phyloP scores from a whole-genome alignment of 2,329 filamentous ascomycete genomes.

The Aspergillus arachidicola region DNA sequence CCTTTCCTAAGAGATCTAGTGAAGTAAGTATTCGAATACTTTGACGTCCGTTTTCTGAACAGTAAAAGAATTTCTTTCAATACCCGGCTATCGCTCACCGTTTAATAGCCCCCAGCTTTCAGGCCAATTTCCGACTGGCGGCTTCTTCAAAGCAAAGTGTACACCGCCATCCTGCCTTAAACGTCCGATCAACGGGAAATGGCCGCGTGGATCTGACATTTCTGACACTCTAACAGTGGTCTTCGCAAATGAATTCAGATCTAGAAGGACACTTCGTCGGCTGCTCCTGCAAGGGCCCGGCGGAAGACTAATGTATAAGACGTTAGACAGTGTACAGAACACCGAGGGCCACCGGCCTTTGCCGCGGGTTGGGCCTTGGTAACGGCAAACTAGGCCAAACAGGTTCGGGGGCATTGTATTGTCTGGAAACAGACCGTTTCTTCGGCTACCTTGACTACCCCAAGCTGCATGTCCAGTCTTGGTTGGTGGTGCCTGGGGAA shows the following conservation, averaged over 20 bases:
- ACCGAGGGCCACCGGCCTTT: conserved; percentile 8
- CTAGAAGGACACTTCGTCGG: conserved; percentile 13
- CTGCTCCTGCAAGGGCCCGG: conserved; percentile 26
- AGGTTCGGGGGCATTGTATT: conserved; percentile 6
- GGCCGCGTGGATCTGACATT: conserved; percentile 20
- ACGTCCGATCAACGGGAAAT: conserved; percentile 19
- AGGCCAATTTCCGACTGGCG: conserved; percentile 3
- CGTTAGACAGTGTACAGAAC: conserved; percentile 20
- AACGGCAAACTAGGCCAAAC: background rate
- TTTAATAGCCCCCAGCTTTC: conserved; percentile 17
- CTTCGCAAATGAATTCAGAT: conserved; percentile 14
- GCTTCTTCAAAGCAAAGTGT: conserved; percentile 14
- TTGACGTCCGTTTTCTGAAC: background rate
- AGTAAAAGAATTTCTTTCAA: background rate
- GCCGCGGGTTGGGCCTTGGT: background rate
- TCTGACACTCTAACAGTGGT: conserved; percentile 11
- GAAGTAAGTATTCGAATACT: background rate
- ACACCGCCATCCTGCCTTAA: conserved; percentile 23
- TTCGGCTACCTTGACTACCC: background rate
- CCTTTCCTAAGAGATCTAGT: background rate
- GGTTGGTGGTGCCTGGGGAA: conserved; percentile 4
- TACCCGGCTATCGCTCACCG: conserved; percentile 7
- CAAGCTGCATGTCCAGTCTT: background rate
- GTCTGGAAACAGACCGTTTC: background rate
- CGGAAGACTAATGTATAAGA: conserved; percentile 18